phyloP scores from a whole-genome alignment of 1,284 basidiomycete species.

The Bjerkandera adusta region DNA sequence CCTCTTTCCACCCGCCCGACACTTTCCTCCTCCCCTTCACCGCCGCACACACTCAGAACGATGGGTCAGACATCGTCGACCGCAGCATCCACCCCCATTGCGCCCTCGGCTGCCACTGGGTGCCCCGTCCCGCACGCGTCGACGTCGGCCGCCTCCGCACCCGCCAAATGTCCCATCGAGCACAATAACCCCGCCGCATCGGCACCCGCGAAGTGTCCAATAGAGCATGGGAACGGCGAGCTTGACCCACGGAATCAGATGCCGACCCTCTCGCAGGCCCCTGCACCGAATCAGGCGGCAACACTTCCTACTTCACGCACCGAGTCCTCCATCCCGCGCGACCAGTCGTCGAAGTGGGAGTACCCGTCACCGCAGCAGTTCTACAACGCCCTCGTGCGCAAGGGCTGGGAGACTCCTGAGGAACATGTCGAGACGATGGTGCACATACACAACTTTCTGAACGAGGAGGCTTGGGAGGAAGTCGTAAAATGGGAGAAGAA shows the following conservation, averaged over 20 bases:
- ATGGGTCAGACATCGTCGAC: constrained; percentile 17
- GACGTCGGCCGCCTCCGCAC: constrained; percentile 18
- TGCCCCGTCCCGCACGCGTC: constrained; percentile 39
- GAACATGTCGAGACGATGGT: constrained; percentile 98
- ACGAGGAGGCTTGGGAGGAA: constrained; percentile 96
- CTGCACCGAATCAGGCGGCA: constrained; percentile 53
- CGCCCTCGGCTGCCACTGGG: constrained; percentile 24
- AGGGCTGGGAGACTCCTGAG: constrained; percentile 98
- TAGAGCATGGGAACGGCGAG: constrained; percentile 37
- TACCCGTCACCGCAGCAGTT: constrained; percentile 99
- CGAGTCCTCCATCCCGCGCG: constrained; percentile 85
- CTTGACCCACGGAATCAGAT: constrained; percentile 91
- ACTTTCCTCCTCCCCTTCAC: neutral
- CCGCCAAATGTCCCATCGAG: constrained; percentile 46
- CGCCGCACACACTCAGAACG: neutral
- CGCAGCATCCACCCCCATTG: constrained; percentile 1
- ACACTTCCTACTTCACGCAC: constrained; percentile 76
- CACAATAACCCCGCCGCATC: constrained; percentile 27
- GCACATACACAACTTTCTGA: constrained; percentile 97
- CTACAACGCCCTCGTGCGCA: constrained; percentile 95
- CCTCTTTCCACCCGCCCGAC: neutral
- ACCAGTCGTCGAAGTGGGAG: constrained; percentile 72
- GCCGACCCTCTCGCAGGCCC: constrained; percentile 75
- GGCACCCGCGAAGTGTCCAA: constrained; percentile 41
- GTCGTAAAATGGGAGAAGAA: constrained; percentile 92